Evolutionary conservation across 352 stramenopile species (phyloP), one percentile per base, ranked within the genome.

Genomic region (Globisporangium paroecandrum): DNA sequence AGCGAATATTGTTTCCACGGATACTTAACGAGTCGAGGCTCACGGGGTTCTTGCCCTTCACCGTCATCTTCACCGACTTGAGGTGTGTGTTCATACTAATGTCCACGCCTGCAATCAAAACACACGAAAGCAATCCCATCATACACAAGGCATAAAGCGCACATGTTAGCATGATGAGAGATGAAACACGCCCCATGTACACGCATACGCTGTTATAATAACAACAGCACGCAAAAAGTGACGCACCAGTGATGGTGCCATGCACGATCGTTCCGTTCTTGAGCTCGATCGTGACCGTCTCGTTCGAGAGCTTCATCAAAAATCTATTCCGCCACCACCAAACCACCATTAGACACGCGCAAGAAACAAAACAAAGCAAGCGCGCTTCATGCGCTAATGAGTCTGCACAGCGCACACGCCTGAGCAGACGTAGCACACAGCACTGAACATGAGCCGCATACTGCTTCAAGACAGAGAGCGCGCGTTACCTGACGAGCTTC

Each of bases 71-170:
- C 61, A 98, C 97, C 43, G 98, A 97, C 79, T 99, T 99, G 32
- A 99, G 79, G 86, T 99, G 97, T 71, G 96, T 99, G 89, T 99
- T 99, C 98, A 99, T 99, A 71, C 93, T 99, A 46, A 99, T 97
- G 81, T 99, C 98, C 55, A 99, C 97, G 43, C 97, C 97, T 96
- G 63, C 57, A 29, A 29, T 51, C 1, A 27, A 54, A 24, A 27
- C 47, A 29, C 27, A 22, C n/a, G 1, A 55, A 18, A 55, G n/a
- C n/a, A 12, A 55, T 18, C 13, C 20, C 41, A 51, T 3, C 32
- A 9, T 36, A 20, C 36, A 13, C 8, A 47, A 47, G 1, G 18
- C 27, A 58, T 36, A n/a, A 61, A 24, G 36, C 13, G 29, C 36
- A 47, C 41, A 57, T 13, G 7, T 13, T 22, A 32, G 4, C n/a